These are phyloP conservation scores for Polygonum maritimum DNA, from an alignment of 148 eudicot species.

Conservation along the genomic window DNA sequence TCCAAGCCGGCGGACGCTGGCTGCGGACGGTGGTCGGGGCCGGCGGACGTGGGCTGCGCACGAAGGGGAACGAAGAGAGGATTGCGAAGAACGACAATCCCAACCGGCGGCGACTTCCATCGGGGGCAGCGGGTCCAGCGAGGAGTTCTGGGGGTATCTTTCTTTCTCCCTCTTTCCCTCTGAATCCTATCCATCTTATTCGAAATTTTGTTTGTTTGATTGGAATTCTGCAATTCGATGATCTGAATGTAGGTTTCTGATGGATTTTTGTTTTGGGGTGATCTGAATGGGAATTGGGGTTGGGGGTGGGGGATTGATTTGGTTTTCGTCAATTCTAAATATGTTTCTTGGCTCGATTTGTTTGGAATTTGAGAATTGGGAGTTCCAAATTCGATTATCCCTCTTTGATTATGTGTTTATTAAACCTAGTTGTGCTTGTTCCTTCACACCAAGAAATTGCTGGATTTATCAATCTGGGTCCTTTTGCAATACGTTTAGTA, in stretches of 20 bases:
- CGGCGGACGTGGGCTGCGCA: no score
- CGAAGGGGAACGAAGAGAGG: no score
- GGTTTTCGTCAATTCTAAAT: neutral
- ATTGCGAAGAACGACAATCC: no score
- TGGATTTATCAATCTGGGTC: neutral
- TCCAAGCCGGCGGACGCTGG: no score
- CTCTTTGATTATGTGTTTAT: neutral
- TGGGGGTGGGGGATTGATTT: no score
- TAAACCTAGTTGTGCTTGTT: neutral
- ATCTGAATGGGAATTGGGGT: neutral
- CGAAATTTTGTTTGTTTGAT: neutral
- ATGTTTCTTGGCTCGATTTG: neutral
- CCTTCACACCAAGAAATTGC: neutral
- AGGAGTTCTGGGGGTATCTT: slow-evolving; percentile 78
- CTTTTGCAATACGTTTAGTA: neutral
- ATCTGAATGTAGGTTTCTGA: neutral
- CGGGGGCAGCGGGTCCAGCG: no score
- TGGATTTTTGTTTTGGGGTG: neutral
- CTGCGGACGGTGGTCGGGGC: no score
- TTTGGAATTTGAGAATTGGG: neutral
- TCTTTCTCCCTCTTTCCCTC: neutral
- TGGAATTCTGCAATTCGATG: neutral
- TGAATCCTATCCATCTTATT: neutral
- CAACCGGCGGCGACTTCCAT: no score
- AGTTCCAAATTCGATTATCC: neutral